Evolutionary conservation across 495 filamentous ascomycete genomes (phyloP), one percentile per base, ranked within the genome.

Genomic region (Terfezia boudieri): DNA sequence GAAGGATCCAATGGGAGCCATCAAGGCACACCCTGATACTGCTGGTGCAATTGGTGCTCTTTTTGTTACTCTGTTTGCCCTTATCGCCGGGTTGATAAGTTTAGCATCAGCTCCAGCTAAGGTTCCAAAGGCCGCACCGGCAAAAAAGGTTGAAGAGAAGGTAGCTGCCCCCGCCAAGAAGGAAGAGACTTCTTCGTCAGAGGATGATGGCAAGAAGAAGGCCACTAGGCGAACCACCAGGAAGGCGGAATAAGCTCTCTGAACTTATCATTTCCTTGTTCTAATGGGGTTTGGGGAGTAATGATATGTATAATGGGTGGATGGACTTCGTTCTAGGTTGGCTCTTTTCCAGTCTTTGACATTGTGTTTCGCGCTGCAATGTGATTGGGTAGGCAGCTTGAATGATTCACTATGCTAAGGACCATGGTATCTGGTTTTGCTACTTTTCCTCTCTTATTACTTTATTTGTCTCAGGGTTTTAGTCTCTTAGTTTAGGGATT

Each of bases 21-120:
- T 89, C 69, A 86, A 88, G 73, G 83, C 83, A 59, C 80, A 92
- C 52, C 92, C 92, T 56, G 92, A 94, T 67, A 78, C 93, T 61
- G 85, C 86, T 58, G 87, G 80, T 66, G 82, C 79, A 60, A 67
- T 93, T 63, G 77, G 71, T 63, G 81, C 80, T 53, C 61, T 88
- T 57, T 66, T 79, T 51, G 67, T 82, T 53, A 78, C 82, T 50
- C 65, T 92, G 59, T 69, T 88, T 49, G 74, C 80, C 55, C 58
- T 93, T 56, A 64, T 88, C 52, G 69, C 82, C 52, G 74, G 79
- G 55, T 58, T 78, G 53, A 61, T 74, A 49, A 58, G 59, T 43
- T 57, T 67, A 26, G 65, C 65, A 36, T 63, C 70, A 52, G 59
- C 69, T 36, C 59, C 68, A 46, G 68, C 71, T 12, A 70, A 71